A percentile compares a stretch with the other conserved stretches of the same genome.
phyloP scores from a whole-genome alignment of 306 rosid species.

The Vigna unguiculata region DNA sequence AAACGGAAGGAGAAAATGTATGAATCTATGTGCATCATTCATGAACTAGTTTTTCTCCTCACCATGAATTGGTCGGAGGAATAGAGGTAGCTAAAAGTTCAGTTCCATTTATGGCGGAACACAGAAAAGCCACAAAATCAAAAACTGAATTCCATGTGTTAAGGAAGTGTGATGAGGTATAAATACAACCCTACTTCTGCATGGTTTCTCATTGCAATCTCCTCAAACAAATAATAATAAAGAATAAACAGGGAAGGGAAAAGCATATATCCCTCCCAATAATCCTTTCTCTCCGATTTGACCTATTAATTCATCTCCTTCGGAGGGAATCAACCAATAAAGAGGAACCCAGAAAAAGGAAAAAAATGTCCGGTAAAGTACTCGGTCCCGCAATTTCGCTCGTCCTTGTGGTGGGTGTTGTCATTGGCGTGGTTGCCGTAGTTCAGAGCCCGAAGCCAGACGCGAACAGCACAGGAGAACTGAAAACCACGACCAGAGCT shows the following conservation, averaged over 20 bases:
- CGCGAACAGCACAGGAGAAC: neutral
- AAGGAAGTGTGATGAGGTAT: neutral
- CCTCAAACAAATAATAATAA: slow-evolving; percentile 6
- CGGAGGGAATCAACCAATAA: neutral
- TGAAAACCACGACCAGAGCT: slow-evolving; percentile 37
- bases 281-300: neutral
- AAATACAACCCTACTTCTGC: neutral
- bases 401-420: slow-evolving; percentile 63
- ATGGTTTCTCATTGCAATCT: neutral
- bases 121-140: neutral
- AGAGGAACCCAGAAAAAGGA: slow-evolving; percentile 12
- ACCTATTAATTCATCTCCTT: too few species aligned
- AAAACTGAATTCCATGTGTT: neutral
- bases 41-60: neutral
- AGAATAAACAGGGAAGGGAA: slow-evolving; percentile 1
- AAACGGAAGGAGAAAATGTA: neutral
- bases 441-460: neutral
- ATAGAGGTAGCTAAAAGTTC: neutral
- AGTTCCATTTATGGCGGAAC: neutral
- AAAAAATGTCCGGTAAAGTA: slow-evolving; percentile 49
- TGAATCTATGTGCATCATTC: neutral
- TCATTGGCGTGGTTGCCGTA: slow-evolving; percentile 38
- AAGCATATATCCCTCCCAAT: neutral
- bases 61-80: neutral
- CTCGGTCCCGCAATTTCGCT: slow-evolving; percentile 47